Base-by-base conservation (phyloP, 305 asterid genomes). In the Coffea humblotiana region DNA sequence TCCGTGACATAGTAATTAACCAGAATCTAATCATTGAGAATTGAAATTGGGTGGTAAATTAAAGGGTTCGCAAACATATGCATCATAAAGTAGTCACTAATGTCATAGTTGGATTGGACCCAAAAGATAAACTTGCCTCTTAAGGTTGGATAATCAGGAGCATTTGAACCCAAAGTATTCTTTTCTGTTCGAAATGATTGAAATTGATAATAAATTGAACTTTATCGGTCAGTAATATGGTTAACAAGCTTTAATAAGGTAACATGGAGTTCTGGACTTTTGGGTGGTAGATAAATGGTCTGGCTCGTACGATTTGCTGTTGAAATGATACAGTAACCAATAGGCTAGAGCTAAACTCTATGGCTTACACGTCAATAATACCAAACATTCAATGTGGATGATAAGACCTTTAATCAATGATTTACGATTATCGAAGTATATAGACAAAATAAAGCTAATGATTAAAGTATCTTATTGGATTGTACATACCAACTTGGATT, bases 91-190 rank as follows among this genome's bases (percentile, higher is more conserved):
- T 18, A 67, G 12, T 52, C 67, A 75, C 3, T 58, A 40, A 15
- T 72, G 61, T 74, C 45, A 73, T 73, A 51, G 1, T 73, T 75
- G 68, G 72, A 63, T 76, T 45, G 63, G 64, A 76, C 63, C 23
- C 27, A 13, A 14, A 4, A 1, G 70, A 58, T 58, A 14, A 76
- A 64, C 79, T 49, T 77, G 73, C 66, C 74, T n/a, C 15, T 21
- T 32, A 40, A 29, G 73, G 61, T 65, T 49, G 74, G 80, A 43
- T 64, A 77, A 77, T 77, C 19, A 77, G 65, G 80, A 65, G 74
- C 65, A 77, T 77, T 49, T 77, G 65, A 48, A 47, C 73, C 40
- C 48, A 27, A 19, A 19, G 4, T 48, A 72, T 47, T 45, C 61
- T 65, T 65, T 32, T 40, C 65, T 1, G 10, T 69, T 32, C 65